Conservation (phyloP, 1,284 basidiomycete species). For the Sanghuangporus weigelae region DNA sequence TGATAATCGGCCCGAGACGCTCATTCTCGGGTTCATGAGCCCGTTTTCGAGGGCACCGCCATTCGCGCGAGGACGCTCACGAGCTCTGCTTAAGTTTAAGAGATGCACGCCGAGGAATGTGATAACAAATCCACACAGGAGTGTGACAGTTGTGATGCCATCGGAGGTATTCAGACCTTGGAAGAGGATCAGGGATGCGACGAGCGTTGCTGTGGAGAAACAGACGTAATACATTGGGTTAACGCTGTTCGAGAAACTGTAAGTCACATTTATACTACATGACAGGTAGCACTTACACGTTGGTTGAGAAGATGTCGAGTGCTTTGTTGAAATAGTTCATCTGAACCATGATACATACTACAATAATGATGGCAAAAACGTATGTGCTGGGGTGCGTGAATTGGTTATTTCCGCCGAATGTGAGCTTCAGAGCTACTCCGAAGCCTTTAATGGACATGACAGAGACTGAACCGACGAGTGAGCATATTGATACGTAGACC, state of each 20-base stretch:
- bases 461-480: slow-evolving; percentile 80
- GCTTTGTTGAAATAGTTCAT: slow-evolving; percentile 99
- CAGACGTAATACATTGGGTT: slow-evolving; percentile 99
- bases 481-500: slow-evolving; percentile 94
- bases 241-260: slow-evolving; percentile 49
- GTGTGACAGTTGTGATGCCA: slow-evolving; percentile 76
- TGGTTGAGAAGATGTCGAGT: slow-evolving; percentile 94
- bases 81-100: slow-evolving; percentile 76
- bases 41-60: slow-evolving; percentile 62
- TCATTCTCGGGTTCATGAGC: slow-evolving; percentile 70
- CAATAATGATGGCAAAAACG: slow-evolving; percentile 84
- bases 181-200: slow-evolving; percentile 94
- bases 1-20: slow-evolving; percentile 62
- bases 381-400: slow-evolving; percentile 94
- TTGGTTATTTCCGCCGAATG: slow-evolving; percentile 92
- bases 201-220: slow-evolving; percentile 94
- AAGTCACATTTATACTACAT: not conserved
- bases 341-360: slow-evolving; percentile 87
- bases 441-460: slow-evolving; percentile 97
- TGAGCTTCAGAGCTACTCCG: slow-evolving; percentile 94
- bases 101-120: slow-evolving; percentile 93
- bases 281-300: slow-evolving; percentile 65
- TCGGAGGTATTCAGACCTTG: slow-evolving; percentile 93
- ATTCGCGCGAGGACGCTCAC: slow-evolving; percentile 42
- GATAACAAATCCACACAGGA: slow-evolving; percentile 82